Base-by-base conservation (phyloP, 495 filamentous ascomycete species). In the Xylaria sp. region DNA sequence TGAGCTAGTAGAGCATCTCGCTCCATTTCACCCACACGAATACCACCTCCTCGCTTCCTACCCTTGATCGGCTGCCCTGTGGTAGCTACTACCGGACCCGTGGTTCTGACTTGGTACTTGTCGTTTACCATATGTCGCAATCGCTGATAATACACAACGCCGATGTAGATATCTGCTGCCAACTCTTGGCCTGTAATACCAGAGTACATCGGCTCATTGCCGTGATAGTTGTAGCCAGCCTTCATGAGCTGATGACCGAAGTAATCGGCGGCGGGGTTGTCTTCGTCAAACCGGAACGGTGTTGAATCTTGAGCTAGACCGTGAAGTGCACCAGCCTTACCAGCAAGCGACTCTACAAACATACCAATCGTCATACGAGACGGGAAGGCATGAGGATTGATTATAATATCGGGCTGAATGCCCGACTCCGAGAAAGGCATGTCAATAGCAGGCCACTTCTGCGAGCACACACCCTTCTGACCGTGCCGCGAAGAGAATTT, bases 301-400 rank as follows among this genome's bases (percentile, higher is more conserved):
- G 95, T 97, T 50, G 88, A 93, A 78, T 99, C 96, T 83, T 98
- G 96, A 14, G 96, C 91, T 37, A 97, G 87, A 46, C 96, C 96
- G 78, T 99, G 96, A 62, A 99, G 88, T 40, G 96, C 92, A 14
- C 96, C 96, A 21, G 95, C 88, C 83, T 99, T 99, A 41, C 96
- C 96, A 29, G 96, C 96, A 71, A 99, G 88, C 8, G 95, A 97
- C 82, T 99, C 96, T 74, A 99, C 91, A 84, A 99, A 98, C 92
- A 98, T 98, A 79, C 96, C 96, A 79, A 99, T 99, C 31, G 96
- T 99, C 96, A 99, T 99, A 81, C 96, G 95, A 68, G 96, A 98
- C n/a, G 96, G 96, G 88, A 99, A 99, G 81, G 96, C 96, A 87
- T 99, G 96, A 70, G 96, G 96, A 82, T 99, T 99, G 85, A 99